Base-by-base conservation (phyloP, 2,329 filamentous ascomycete genomes). In the Harringtonia aguacate region DNA sequence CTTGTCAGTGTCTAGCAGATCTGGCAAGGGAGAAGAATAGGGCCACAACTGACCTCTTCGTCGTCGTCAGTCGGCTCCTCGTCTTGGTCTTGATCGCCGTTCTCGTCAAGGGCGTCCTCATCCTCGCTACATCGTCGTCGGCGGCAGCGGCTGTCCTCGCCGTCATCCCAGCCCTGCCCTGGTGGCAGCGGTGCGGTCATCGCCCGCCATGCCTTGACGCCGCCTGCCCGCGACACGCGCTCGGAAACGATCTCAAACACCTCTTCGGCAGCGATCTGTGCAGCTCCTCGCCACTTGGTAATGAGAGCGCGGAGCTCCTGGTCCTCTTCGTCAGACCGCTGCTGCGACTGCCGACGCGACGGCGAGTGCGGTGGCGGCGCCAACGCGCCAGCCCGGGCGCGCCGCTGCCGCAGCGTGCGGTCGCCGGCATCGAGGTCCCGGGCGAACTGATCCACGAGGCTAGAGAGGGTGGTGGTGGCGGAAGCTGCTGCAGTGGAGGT, bases 251-350 rank as follows among this genome's bases (percentile, higher is more conserved):
- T 62, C 21, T 62, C 67, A 57, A 82, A 86, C 12, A 85, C 61
- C 53, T 84, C 79, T 51, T 86, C 82, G 1, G 82, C 82, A 8
- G 79, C 81, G 40, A 69, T 62, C 49, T 79, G 69, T 47, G 73
- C 75, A 17, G 77, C 74, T 1, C 55, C 59, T 38, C 67, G 73
- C 83, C 83, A 87, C 56, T 73, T 81, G 4, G 56, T 57, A 35
- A 76, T 70, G 50, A 85, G 54, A 0, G 56, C 60, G 35, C 71
- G 61, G 21, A 86, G 63, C 46, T 84, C 76, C 2, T 61, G 65
- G 55, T 79, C 74, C 43, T 56, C 53, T n/a, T 45, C 41, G 13
- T 35, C 37, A 29, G 18, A 18, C 37, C 12, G 28, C n/a, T 36
- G 21, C 18, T 31, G n/a, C 35, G 28, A 13, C 15, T 20, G 14